Evolutionary conservation across 805 yeast genomes (phyloP), one percentile per base, ranked within the genome.

Genomic region (Candida parachauliodes): DNA sequence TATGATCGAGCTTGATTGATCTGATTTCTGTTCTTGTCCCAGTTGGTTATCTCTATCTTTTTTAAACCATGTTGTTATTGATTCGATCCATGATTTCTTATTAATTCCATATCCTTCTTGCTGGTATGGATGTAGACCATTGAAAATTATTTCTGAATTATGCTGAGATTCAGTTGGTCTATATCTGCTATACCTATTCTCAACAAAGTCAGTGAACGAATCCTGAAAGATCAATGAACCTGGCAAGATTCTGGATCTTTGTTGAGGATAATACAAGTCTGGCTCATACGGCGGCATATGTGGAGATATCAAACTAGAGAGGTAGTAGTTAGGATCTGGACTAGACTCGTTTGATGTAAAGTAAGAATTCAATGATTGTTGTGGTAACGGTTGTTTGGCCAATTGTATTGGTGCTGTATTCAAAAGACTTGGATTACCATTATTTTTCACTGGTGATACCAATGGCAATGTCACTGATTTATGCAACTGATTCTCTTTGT

Each of bases 101-200:
- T 32, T 22, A 5, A n/a, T 2, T 5, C 41, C 46, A 39, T 22
- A 45, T 3, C 24, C 16, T 6, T 35, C 40, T 8, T 30, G 34
- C 30, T 55, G 60, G 34, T 56, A 65, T n/a, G 69, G 68, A 37
- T 64, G 70, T 5, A 19, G 38, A 0, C 57, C 64, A 12, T 39
- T 32, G 8, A 58, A 27, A 2, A 51, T 34, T 2, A 40, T 39
- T n/a, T 57, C 61, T 8, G 50, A 43, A 37, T 60, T 57, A 31
- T 56, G 57, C 28, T 62, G 65, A 0, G 68, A 60, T 8, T 54
- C 59, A 9, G 50, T 43, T 3, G 67, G 65, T 33, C 60, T 48
- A 59, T 63, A 64, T 24, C 64, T 36, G 1, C 53, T 38, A 23
- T 61, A 43, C 30, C 67, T 39, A 8, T 57, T 61, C 39, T 62